These are phyloP conservation scores for Asterella californica DNA, from an alignment of 225 moss, liverwort and hornwort genomes.

Conservation along the genomic window DNA sequence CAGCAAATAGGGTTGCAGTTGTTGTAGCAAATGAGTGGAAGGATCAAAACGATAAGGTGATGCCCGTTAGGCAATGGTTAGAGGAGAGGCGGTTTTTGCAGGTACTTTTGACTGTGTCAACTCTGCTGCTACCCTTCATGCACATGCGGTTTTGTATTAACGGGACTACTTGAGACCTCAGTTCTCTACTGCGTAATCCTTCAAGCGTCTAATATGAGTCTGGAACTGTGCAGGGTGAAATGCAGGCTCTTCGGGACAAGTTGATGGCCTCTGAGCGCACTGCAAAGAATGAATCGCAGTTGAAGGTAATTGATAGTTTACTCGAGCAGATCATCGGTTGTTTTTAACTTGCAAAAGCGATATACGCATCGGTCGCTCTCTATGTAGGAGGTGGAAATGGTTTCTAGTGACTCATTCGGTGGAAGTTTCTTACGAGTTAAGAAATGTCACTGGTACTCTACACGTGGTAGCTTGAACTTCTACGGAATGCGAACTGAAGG, in stretches of 20 bases:
- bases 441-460: neutral
- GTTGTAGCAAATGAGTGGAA: slow-evolving; percentile 99
- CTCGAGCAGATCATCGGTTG: neutral
- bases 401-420: neutral
- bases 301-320: slow-evolving; percentile 54
- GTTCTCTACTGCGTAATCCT: neutral
- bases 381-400: neutral
- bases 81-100: slow-evolving; percentile 98
- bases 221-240: slow-evolving; percentile 64
- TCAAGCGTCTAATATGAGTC: neutral
- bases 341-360: neutral
- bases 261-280: slow-evolving; percentile 68
- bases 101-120: slow-evolving; percentile 32
- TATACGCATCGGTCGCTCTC: too few relatives aligned
- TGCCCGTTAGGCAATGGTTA: slow-evolving; percentile 99
- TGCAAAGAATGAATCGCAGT: slow-evolving; percentile 71
- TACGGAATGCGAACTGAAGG: neutral
- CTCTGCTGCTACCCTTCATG: neutral
- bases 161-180: neutral
- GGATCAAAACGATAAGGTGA: slow-evolving; percentile 96
- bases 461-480: neutral
- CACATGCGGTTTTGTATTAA: neutral
- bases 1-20: slow-evolving; percentile 93
- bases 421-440: neutral
- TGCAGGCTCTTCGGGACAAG: slow-evolving; percentile 98